phyloP scores from a whole-genome alignment of 352 stramenopile species.

The Phytophthora sansomeana region DNA sequence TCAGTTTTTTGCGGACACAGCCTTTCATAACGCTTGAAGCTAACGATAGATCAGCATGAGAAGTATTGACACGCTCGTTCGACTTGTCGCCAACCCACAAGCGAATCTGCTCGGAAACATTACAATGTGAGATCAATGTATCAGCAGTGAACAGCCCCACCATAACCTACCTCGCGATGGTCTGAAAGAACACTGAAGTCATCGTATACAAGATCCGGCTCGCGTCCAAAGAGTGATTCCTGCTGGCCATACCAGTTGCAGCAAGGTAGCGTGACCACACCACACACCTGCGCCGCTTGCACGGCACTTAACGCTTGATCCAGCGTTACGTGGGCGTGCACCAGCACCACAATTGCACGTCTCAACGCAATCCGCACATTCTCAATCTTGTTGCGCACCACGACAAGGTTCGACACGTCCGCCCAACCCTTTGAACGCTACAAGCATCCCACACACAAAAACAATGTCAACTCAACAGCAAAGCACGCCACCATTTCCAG shows the following conservation, averaged over 20 bases:
- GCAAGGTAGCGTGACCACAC: slow-evolving; percentile 78
- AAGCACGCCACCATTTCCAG: background rate
- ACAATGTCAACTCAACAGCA: background rate
- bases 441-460: slow-evolving; percentile 10
- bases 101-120: slow-evolving; percentile 46
- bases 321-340: slow-evolving; percentile 85
- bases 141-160: background rate
- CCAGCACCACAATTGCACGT: slow-evolving; percentile 70
- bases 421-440: slow-evolving; percentile 60
- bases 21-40: slow-evolving; percentile 57
- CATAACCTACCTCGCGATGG: slow-evolving; percentile 64
- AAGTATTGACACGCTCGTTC: slow-evolving; percentile 8
- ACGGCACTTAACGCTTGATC: slow-evolving; percentile 73
- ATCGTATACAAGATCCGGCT: slow-evolving; percentile 79
- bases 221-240: slow-evolving; percentile 58
- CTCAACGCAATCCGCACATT: slow-evolving; percentile 74
- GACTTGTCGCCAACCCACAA: slow-evolving; percentile 43
- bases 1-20: slow-evolving; percentile 48
- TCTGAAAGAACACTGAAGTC: slow-evolving; percentile 85
- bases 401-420: slow-evolving; percentile 69
- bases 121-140: slow-evolving; percentile 5
- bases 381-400: slow-evolving; percentile 87
- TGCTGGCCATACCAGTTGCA: slow-evolving; percentile 88
- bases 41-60: slow-evolving; percentile 27
- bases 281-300: slow-evolving; percentile 63